Evolutionary conservation across 331 rosid species (phyloP).

Genomic region (Spiraea crenata): DNA sequence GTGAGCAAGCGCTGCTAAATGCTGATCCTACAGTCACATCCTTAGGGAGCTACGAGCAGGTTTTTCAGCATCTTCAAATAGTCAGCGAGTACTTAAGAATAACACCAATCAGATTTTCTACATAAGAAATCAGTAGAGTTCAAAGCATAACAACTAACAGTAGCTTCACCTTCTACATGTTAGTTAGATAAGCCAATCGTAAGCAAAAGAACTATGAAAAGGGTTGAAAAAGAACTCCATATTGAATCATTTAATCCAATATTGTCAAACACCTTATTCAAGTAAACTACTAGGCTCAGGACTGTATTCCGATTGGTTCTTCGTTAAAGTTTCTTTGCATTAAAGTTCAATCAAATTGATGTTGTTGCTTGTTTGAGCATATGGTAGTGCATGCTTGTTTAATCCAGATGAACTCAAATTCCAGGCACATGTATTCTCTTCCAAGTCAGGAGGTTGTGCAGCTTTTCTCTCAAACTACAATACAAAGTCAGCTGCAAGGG

Average conservation of each 20-base stretch:
- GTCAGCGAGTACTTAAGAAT: background rate
- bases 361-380: background rate
- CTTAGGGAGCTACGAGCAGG: slow-evolving; percentile 43
- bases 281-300: background rate
- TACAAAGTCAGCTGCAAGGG: slow-evolving; percentile 30
- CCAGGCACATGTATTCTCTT: slow-evolving; percentile 47
- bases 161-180: background rate
- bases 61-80: slow-evolving; percentile 20
- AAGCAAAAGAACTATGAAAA: background rate
- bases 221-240: background rate
- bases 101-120: slow-evolving; percentile 11
- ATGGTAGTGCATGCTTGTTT: background rate
- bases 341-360: background rate
- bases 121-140: background rate
- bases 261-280: background rate
- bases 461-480: slow-evolving; percentile 54
- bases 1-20: slow-evolving; percentile 42
- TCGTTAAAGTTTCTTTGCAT: background rate
- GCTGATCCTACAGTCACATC: slow-evolving; percentile 36
- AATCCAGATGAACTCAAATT: slow-evolving; percentile 5
- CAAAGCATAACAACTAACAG: background rate
- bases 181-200: background rate
- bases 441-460: slow-evolving; percentile 46
- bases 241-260: background rate
- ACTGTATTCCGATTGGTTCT: background rate